phyloP scores from a whole-genome alignment of 805 yeast genomes.

The Cyberlindnera suaveolens region DNA sequence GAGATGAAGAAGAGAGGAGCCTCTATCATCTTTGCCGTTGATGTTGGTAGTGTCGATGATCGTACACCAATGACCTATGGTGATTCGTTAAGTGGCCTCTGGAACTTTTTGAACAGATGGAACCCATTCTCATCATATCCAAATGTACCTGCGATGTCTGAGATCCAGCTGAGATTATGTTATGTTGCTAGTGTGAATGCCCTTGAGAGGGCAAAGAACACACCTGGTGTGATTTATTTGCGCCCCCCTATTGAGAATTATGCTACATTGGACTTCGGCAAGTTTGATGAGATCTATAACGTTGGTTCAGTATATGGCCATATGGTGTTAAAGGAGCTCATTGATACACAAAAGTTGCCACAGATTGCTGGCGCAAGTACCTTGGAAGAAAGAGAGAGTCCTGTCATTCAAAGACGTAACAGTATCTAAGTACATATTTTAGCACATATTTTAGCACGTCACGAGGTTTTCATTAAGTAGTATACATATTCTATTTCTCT shows the following conservation, averaged over 20 bases:
- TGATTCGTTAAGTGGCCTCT: conserved; percentile 84
- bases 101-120: conserved; percentile 84
- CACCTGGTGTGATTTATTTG: conserved; percentile 79
- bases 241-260: conserved; percentile 92
- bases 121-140: conserved; percentile 87
- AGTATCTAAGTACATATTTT: conserved; percentile 38
- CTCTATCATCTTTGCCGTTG: conserved; percentile 81
- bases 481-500: neutral
- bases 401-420: conserved; percentile 48
- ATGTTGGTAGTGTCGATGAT: conserved; percentile 94
- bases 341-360: conserved; percentile 50
- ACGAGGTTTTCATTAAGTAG: neutral
- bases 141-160: conserved; percentile 90
- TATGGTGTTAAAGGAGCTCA: conserved; percentile 45
- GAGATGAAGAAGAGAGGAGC: conserved; percentile 93
- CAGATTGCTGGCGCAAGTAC: conserved; percentile 47
- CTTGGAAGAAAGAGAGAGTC: conserved; percentile 26
- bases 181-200: conserved; percentile 96
- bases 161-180: conserved; percentile 86
- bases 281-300: conserved; percentile 81
- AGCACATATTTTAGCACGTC: neutral
- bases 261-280: conserved; percentile 88
- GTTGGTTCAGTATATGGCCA: conserved; percentile 78
- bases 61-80: conserved; percentile 87
- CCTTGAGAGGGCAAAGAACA: conserved; percentile 74